phyloP scores from a whole-genome alignment of 2,329 filamentous ascomycete species.

The Neofusicoccum laricinum region DNA sequence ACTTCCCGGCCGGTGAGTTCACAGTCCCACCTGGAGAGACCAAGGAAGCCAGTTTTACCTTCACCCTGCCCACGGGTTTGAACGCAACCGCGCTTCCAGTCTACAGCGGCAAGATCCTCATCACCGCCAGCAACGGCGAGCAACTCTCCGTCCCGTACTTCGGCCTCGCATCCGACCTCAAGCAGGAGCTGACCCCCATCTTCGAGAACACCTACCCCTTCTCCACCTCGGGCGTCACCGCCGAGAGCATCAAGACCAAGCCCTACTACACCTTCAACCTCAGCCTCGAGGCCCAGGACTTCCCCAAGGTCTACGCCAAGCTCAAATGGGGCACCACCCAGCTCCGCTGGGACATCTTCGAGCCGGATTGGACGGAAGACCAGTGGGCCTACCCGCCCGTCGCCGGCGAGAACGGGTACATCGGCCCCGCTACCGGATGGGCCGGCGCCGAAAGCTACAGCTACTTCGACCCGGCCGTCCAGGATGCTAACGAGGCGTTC shows the following conservation, averaged over 20 bases:
- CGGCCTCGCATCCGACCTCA: slow-evolving; percentile 26
- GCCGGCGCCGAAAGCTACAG: slow-evolving; percentile 16
- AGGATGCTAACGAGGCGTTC: slow-evolving; percentile 25
- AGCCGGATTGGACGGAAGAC: slow-evolving; percentile 24
- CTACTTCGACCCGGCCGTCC: slow-evolving; percentile 21
- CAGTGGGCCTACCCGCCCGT: slow-evolving; percentile 29
- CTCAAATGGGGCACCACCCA: slow-evolving; percentile 2
- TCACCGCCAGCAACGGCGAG: slow-evolving; percentile 24
- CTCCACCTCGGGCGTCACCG: not conserved
- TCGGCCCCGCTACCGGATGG: slow-evolving; percentile 27
- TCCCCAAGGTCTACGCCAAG: slow-evolving; percentile 1
- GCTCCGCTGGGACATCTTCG: slow-evolving; percentile 22
- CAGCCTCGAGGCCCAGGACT: not conserved
- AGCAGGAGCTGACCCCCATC: slow-evolving; percentile 1
- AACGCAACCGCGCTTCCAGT: slow-evolving; percentile 27
- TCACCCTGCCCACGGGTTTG: slow-evolving; percentile 19
- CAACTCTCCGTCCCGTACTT: slow-evolving; percentile 32
- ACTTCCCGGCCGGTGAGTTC: slow-evolving; percentile 22
- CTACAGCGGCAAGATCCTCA: slow-evolving; percentile 31
- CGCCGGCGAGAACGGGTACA: slow-evolving; percentile 26
- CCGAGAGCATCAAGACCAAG: not conserved
- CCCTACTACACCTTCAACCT: slow-evolving; percentile 11
- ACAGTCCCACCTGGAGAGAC: slow-evolving; percentile 16
- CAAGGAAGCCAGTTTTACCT: not conserved
- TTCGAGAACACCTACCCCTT: not conserved